Evolutionary conservation across 108 stramenopile genomes (phyloP), one percentile per base, ranked within the genome.

Genomic region (Nannochloropsis gaditana): DNA sequence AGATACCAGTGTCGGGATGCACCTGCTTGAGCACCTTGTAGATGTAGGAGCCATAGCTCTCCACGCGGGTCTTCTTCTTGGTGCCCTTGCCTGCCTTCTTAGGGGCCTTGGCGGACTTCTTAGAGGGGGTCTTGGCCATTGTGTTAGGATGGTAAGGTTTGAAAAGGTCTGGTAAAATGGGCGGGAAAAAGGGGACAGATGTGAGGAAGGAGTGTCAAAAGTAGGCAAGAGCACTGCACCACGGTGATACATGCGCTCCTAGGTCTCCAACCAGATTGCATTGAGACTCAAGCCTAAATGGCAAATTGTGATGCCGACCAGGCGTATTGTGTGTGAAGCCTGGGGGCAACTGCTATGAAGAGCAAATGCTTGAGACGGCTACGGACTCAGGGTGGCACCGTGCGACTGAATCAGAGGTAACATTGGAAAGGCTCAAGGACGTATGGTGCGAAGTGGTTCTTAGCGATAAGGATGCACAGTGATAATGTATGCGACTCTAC

Each of bases 21-120:
- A 92, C 87, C 85, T 93, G 88, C 93, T 95, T 95, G 84, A 95
- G 90, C 84, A 96, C 96, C 93, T 93, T 93, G 94, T 96, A 95
- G 89, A 96, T 95, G 94, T 95, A 95, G 44, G 94, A 93, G 83
- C 91, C 90, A 92, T 95, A 96, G 21, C 93, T 90, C 86, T 96
- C 95, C 81, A 86, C 89, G 84, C 95, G 92, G 92, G 95, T 96
- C 91, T 93, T 94, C 86, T 80, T 87, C 80, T 89, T 88, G 85
- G 83, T 90, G 87, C 86, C 84, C 47, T 85, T 84, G 79, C 89
- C 86, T 43, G 89, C 84, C 90, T 89, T 90, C 87, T 86, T 90
- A 79, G 89, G 89, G 43, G 86, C 89, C 89, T 90, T 90, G 50
- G 87, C 90, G 86, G 87, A 86, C 89, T 90, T 90, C 86, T 90